Base-by-base conservation (phyloP, 108 stramenopile genomes). In the Cyclotella baltica region DNA sequence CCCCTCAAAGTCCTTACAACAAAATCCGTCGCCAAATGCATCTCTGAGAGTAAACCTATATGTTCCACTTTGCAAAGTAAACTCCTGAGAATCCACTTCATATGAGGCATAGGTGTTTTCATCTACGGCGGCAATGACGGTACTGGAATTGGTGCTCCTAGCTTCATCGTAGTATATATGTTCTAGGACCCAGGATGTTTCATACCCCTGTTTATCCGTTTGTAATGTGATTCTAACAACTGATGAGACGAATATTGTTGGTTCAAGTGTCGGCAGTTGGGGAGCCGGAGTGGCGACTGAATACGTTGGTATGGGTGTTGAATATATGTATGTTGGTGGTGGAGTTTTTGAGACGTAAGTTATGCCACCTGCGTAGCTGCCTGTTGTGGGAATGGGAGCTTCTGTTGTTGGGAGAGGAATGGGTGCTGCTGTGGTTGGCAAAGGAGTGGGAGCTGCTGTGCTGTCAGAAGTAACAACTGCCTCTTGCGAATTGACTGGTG, bases 21-120 rank as follows among this genome's bases (percentile, higher is more conserved):
- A 75, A 63, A 78, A 78, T 34, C 70, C 77, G 51, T 78, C 77
- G 4, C 77, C 77, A 23, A 53, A 72, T 5, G 70, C 51, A 71
- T 78, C 77, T 48, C 55, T 71, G 2, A 78, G 63, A 3, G 70
- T 72, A 30, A 78, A 78, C 27, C 47, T 52, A 50, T 78, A 78
- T 1, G 62, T 71, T 18, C 77, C 77, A 30, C 50, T 37, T 30
- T 37, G 43, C 2, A 78, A 10, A 52, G 47, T 47, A 4, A 71
- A 38, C 20, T 56, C 50, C 30, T 46, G 56, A 4, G 63, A 65
- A 78, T 63, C 63, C 46, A 66, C 48, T 48, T 78, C 61, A 43
- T 37, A 71, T 15, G 69, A 38, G 25, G 18, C 23, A 37, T 71
- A 78, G 9, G 70, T 56, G 59, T 78, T 78, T 47, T 65, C 77